These are phyloP conservation scores for Colletotrichum horii DNA, from an alignment of 2,329 filamentous ascomycete species.

Conservation along the genomic window DNA sequence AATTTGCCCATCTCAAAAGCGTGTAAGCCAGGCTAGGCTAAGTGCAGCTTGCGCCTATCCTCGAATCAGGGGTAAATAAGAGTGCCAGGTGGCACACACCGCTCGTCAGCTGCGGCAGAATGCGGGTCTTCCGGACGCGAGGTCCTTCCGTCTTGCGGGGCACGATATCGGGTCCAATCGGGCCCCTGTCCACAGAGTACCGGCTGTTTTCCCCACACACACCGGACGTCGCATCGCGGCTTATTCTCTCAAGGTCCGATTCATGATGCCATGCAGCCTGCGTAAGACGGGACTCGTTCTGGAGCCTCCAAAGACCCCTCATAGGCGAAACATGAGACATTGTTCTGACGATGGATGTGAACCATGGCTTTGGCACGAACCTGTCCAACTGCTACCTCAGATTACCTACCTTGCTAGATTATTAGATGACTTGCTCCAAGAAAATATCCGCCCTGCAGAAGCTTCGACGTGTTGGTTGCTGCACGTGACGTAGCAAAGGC, in stretches of 20 bases:
- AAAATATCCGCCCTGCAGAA: not conserved
- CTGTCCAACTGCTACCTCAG: not conserved
- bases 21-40: not conserved
- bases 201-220: not conserved
- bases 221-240: not conserved
- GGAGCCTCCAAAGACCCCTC: not conserved
- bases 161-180: not conserved
- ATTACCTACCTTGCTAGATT: not conserved
- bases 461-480: not conserved
- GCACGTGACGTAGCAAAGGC: constrained; percentile 11
- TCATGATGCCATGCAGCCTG: not conserved
- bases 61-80: not conserved
- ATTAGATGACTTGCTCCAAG: not conserved
- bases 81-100: not conserved
- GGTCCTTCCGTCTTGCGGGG: not conserved
- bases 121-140: not conserved
- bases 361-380: not conserved
- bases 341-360: not conserved
- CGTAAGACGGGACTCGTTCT: not conserved
- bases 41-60: not conserved
- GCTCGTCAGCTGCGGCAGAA: not conserved
- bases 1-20: not conserved
- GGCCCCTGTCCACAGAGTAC: not conserved
- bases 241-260: not conserved
- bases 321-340: not conserved